Evolutionary conservation across 139 green algal species (phyloP).

Genomic region (Closterium sp.): DNA sequence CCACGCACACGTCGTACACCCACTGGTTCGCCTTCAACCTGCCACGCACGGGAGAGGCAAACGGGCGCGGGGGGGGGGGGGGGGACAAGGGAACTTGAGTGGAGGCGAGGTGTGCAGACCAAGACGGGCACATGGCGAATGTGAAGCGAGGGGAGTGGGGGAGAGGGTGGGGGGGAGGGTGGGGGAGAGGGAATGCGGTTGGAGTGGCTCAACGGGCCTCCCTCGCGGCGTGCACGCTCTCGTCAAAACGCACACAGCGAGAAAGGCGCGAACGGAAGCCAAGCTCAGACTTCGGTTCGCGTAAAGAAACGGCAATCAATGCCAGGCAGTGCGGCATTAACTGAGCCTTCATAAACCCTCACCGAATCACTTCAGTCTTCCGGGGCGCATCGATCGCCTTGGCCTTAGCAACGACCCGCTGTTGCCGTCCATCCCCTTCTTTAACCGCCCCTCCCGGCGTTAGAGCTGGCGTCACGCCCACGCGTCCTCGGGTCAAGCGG

Average conservation of each 20-base stretch:
- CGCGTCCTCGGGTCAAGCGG: neutral
- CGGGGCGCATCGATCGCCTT: neutral
- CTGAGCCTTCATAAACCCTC: neutral
- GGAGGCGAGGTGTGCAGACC: too few species aligned
- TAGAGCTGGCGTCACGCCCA: neutral
- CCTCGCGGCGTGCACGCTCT: too few species aligned
- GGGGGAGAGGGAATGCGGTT: neutral
- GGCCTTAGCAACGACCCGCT: neutral
- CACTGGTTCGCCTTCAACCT: constrained; percentile 1
- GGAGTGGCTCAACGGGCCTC: neutral
- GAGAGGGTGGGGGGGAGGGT: neutral
- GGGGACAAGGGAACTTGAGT: neutral
- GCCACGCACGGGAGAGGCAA: neutral
- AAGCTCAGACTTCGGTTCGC: neutral
- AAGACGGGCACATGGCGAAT: neutral
- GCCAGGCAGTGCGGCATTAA: neutral
- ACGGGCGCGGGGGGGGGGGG: too few species aligned
- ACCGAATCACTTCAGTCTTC: neutral
- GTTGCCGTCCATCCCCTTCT: neutral
- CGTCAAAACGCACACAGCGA: neutral
- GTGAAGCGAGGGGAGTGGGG: neutral
- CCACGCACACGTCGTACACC: constrained; percentile 11
- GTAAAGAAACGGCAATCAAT: neutral
- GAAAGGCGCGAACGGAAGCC: neutral
- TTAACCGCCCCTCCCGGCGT: neutral